Conservation (phyloP, 2,329 filamentous ascomycete genomes). For the Hypoxylon sp. region DNA sequence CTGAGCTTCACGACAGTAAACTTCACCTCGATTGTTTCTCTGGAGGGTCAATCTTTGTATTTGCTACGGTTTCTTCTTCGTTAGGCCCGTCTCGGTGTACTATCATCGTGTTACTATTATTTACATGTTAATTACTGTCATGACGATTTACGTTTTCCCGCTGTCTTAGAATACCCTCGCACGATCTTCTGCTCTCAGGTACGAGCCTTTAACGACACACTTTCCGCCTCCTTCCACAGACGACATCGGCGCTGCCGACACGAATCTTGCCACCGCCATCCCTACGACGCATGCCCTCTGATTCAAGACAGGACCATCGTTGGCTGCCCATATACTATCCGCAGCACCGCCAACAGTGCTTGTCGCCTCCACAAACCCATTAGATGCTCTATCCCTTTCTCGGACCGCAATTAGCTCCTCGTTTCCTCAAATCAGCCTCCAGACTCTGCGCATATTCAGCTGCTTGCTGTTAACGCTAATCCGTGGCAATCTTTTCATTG, state of each 20-base stretch:
- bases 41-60: conserved; percentile 30
- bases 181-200: conserved; percentile 33
- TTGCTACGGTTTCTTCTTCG: conserved; percentile 21
- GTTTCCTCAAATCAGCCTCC: conserved; percentile 24
- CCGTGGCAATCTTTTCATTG: conserved; percentile 46
- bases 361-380: conserved; percentile 33
- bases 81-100: conserved; percentile 38
- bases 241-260: conserved; percentile 46
- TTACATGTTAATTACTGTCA: conserved; percentile 39
- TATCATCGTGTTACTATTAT: conserved; percentile 39
- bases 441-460: conserved; percentile 37
- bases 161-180: conserved; percentile 45
- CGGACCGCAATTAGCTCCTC: conserved; percentile 22
- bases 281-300: conserved; percentile 39
- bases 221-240: conserved; percentile 34
- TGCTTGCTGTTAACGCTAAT: conserved; percentile 27
- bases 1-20: conserved; percentile 25
- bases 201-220: conserved; percentile 35
- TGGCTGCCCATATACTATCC: conserved; percentile 25
- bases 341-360: conserved; percentile 36
- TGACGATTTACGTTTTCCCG: conserved; percentile 41
- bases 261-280: conserved; percentile 47
- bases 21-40: conserved; percentile 21
- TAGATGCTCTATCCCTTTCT: conserved; percentile 41
- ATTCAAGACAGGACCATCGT: conserved; percentile 31